Evolutionary conservation across 163 green algal genomes (phyloP), one percentile per base, ranked within the genome.

Genomic region (Volvox carteri): DNA sequence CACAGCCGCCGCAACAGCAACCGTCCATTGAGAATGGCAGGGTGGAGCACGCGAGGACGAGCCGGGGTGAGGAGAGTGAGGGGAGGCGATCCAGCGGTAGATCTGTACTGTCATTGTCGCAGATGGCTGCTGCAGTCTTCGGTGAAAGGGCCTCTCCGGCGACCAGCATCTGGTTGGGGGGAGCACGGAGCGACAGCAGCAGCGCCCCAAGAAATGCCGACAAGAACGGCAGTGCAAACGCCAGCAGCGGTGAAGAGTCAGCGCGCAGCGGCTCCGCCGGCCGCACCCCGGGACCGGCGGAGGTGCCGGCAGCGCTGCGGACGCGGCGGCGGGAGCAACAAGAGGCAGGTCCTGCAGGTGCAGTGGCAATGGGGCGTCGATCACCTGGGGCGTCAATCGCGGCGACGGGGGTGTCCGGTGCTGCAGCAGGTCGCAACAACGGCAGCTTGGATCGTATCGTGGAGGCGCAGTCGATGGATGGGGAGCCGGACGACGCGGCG

Each of bases 41-140:
- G n/a, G 8, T 65, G 54, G 28, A 65, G 5, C 54, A 23, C 54
- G 54, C n/a, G n/a, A n/a, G n/a, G n/a, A n/a, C n/a, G n/a, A n/a
- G n/a, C n/a, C n/a, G n/a, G n/a, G n/a, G n/a, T n/a, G 4, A 65
- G 54, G 4, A 5, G 54, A 19, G 54, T 19, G 54, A 65, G 54
- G 54, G 54, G 54, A 65, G 54, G n/a, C n/a, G n/a, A n/a, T 65
- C 54, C 54, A 72, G 60, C 28, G 70, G 70, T 7, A 39, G 41
- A 18, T 33, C 41, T 39, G 73, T 46, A 28, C 73, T 65, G 8
- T 80, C 73, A 12, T 44, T 80, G 25, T n/a, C 73, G 9, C 73
- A 80, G 73, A 80, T 80, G 41, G 41, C 73, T 23, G 42, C 42
- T 4, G 73, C 73, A 11, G 44, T 80, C 12, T 65, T 80, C 16